Base-by-base conservation (phyloP, 352 stramenopile genomes). In the Pythium scleroteichum region DNA sequence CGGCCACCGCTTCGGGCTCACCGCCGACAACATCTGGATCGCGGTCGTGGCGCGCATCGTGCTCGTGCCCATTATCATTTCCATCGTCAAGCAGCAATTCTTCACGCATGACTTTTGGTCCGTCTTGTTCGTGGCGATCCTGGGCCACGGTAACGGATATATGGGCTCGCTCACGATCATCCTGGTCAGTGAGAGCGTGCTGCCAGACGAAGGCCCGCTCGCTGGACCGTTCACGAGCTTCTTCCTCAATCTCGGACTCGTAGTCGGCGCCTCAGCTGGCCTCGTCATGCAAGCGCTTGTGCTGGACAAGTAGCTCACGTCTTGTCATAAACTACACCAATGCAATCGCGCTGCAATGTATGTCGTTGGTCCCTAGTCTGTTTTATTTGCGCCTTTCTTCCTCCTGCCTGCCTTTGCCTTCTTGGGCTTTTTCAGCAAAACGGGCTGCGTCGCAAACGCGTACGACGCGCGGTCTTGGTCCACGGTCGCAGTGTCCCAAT, bases 71-170 rank as follows among this genome's bases (percentile, higher is more conserved):
- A 73, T 88, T 57, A 79, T 91, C 64, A 76, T 91, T 24, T 69
- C 69, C 20, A 87, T 89, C 26, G 81, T 93, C 59, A 85, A 90
- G 56, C 76, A 73, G 32, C 73, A 71, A 58, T 85, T 70, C 66
- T 77, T 91, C 39, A 88, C 81, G 41, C 82, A 79, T 64, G 81
- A 93, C 57, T 65, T 74, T 44, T 92, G 80, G 71, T 90, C 85
- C 1, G 61, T 95, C 23, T 53, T 92, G 8, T 88, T 87, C 48
- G 77, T 93, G 10, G 17, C 73, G 23, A 48, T 87, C 9, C 67
- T 92, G n/a, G 86, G 86, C 14, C 74, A 87, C 61, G 84, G 80
- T 27, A 95, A 95, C 64, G 86, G 86, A 3, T 93, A 92, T 65
- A 40, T 93, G 39, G 84, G 86, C 24, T 91, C 86, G 23, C 62